phyloP scores from a whole-genome alignment of 129 eudicot species.

The Daucus carota region DNA sequence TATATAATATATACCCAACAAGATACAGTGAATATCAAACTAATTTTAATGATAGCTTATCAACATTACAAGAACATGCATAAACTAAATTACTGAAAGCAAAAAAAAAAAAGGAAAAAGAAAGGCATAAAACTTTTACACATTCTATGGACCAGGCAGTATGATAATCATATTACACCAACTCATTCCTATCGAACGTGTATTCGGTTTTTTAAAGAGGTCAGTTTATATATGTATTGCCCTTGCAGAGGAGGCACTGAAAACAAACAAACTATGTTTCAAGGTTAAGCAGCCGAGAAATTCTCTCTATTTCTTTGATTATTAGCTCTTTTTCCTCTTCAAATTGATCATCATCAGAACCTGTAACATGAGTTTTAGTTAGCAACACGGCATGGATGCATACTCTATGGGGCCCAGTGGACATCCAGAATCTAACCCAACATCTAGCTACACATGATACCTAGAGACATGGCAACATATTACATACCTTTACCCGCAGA shows the following conservation, averaged over 20 bases:
- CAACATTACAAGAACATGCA: neutral
- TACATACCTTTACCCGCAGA: slow-evolving; percentile 77
- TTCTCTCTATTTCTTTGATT: slow-evolving; percentile 85
- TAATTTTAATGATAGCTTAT: neutral
- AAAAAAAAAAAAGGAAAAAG: too few species aligned
- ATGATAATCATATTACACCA: neutral
- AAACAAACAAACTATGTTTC: slow-evolving; percentile 36
- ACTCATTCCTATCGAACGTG: neutral
- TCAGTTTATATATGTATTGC: neutral
- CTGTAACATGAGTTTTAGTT: slow-evolving; percentile 23
- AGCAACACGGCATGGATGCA: neutral
- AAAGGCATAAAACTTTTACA: neutral
- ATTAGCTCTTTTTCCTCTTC: slow-evolving; percentile 96
- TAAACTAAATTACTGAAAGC: neutral
- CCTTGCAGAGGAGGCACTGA: neutral
- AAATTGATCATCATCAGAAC: slow-evolving; percentile 87
- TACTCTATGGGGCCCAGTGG: neutral
- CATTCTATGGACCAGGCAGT: neutral
- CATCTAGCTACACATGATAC: neutral
- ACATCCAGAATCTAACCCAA: neutral
- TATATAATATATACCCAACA: neutral
- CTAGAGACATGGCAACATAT: neutral
- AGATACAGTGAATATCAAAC: neutral
- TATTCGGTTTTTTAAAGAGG: neutral
- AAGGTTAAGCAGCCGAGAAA: slow-evolving; percentile 55